Percentiles rank a stretch among this genome's conserved stretches.
Conservation (phyloP, 192 early-diverging fungal genomes). For the Backusella tarrabulga region DNA sequence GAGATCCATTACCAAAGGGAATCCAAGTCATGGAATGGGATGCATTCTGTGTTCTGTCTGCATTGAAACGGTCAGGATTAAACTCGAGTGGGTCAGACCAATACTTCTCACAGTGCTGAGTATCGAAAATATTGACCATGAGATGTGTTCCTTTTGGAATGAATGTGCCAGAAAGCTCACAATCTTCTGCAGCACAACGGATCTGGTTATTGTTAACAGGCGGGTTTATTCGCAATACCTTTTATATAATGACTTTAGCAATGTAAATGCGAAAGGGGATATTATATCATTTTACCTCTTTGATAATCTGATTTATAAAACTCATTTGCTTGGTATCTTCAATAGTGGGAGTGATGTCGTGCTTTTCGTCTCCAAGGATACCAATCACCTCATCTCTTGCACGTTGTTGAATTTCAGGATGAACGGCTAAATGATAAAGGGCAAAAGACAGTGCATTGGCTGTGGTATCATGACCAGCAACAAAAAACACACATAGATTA, state of each 20-base stretch:
- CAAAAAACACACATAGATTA: conserved; percentile 45
- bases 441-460: conserved; percentile 51
- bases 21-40: conserved; percentile 33
- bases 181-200: conserved; percentile 23
- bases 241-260: background rate
- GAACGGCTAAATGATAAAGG: conserved; percentile 48
- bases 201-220: background rate
- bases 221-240: conserved; percentile 10
- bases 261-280: too few relatives aligned
- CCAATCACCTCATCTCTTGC: conserved; percentile 50
- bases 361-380: conserved; percentile 50
- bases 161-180: conserved; percentile 9
- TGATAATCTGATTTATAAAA: conserved; percentile 52
- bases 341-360: conserved; percentile 48
- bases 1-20: conserved; percentile 61
- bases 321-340: conserved; percentile 52
- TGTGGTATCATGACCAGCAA: conserved; percentile 60
- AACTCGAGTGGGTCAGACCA: conserved; percentile 47
- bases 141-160: conserved; percentile 22
- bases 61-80: conserved; percentile 50
- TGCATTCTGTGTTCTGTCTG: background rate
- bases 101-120: conserved; percentile 15
- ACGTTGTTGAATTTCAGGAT: conserved; percentile 51
- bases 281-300: conserved; percentile 31
- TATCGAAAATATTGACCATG: conserved; percentile 8